Evolutionary conservation across 768 basidiomycete genomes (phyloP).

Genomic region (Suillus clintonianus): DNA sequence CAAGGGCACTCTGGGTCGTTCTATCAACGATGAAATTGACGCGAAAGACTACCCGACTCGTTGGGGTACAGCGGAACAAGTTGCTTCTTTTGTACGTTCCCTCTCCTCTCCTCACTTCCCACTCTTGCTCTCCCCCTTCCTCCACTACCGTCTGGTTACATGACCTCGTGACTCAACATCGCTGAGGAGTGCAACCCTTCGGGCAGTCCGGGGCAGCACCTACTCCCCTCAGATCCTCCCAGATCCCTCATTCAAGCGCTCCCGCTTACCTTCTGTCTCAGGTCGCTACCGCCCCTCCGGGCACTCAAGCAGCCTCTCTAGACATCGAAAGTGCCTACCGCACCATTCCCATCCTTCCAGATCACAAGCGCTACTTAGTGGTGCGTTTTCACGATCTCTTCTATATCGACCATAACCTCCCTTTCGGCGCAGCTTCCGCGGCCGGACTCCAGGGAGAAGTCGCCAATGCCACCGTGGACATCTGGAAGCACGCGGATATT

Average conservation of each 20-base stretch:
- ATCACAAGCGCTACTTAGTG: background rate
- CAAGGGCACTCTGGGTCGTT: background rate
- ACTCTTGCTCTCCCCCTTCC: too few species aligned
- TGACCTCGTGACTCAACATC: too few species aligned
- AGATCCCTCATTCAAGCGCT: background rate
- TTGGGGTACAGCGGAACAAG: too few species aligned
- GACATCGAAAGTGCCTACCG: slow-evolving; percentile 9
- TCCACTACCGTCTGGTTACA: too few species aligned
- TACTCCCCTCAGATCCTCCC: too few species aligned
- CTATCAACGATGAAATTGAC: slow-evolving; percentile 12
- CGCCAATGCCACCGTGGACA: slow-evolving; percentile 15
- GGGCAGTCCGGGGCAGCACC: too few species aligned
- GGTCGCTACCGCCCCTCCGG: background rate
- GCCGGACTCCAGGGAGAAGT: slow-evolving; percentile 20
- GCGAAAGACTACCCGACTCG: too few species aligned
- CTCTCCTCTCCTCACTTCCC: too few species aligned
- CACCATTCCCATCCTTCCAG: background rate
- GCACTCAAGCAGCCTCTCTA: slow-evolving; percentile 19
- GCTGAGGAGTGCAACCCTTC: too few species aligned
- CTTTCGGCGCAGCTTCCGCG: too few species aligned
- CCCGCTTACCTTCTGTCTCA: background rate
- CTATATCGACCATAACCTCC: too few species aligned
- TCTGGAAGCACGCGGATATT: slow-evolving; percentile 24
- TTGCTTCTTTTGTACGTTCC: too few species aligned
- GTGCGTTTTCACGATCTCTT: slow-evolving; percentile 8